Conservation (phyloP, 1,284 basidiomycete species). For the Termitomyces sp. region DNA sequence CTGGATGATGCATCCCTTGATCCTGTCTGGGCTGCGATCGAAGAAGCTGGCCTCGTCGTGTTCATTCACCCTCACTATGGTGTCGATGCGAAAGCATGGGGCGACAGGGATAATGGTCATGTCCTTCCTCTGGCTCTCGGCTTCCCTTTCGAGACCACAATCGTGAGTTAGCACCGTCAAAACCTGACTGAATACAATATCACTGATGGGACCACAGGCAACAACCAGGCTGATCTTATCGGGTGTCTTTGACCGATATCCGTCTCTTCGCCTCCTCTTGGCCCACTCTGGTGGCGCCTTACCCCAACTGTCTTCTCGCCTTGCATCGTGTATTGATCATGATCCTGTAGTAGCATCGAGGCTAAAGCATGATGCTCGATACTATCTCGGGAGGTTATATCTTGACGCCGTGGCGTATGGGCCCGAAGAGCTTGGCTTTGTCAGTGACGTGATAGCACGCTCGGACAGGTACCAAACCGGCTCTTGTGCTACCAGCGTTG, state of each 20-base stretch:
- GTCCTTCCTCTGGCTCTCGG: constrained; percentile 81
- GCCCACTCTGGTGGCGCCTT: constrained; percentile 84
- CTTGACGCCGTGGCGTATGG: constrained; percentile 84
- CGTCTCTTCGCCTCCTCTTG: constrained; percentile 66
- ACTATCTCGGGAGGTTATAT: constrained; percentile 74
- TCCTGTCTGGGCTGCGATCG: constrained; percentile 72
- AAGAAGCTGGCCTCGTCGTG: constrained; percentile 60
- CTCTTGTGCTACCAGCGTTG: constrained; percentile 26
- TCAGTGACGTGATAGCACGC: constrained; percentile 63
- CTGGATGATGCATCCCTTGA: constrained; percentile 75
- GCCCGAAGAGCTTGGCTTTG: constrained; percentile 75
- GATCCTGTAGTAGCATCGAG: constrained; percentile 73
- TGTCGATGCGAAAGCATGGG: constrained; percentile 63
- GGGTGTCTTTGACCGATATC: constrained; percentile 75
- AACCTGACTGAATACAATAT: neutral
- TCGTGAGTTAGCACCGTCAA: constrained; percentile 42
- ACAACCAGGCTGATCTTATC: constrained; percentile 76
- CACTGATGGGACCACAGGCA: constrained; percentile 42
- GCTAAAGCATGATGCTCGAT: constrained; percentile 77
- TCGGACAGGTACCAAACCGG: constrained; percentile 47
- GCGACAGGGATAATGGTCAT: constrained; percentile 74
- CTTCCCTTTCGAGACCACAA: constrained; percentile 86
- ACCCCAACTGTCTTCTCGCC: constrained; percentile 73
- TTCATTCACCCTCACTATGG: constrained; percentile 85
- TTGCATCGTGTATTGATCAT: constrained; percentile 79